phyloP scores from a whole-genome alignment of 129 eudicot genomes.

The Logfia minima region DNA sequence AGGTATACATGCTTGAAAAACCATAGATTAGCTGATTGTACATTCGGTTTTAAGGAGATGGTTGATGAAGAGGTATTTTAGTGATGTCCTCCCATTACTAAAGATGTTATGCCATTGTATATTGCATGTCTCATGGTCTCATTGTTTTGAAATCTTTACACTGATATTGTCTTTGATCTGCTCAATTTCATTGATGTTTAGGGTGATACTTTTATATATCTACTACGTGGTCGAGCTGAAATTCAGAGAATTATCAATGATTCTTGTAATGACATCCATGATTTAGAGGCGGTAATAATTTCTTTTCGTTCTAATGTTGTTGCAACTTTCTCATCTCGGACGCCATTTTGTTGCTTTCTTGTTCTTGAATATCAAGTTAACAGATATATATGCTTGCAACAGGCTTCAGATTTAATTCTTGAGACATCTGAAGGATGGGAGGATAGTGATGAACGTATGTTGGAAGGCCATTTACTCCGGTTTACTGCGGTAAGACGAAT shows the following conservation, averaged over 20 bases:
- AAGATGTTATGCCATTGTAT: background rate
- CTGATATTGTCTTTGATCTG: background rate
- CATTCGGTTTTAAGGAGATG: too few species aligned
- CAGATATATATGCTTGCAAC: background rate
- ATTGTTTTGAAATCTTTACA: too few species aligned
- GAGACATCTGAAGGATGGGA: background rate
- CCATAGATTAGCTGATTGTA: background rate
- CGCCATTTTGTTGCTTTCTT: background rate
- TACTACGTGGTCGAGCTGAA: background rate
- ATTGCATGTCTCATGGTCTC: background rate
- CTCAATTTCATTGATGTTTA: background rate
- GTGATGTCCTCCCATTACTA: too few species aligned
- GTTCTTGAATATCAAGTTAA: background rate
- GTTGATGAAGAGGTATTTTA: too few species aligned
- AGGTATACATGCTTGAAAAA: background rate
- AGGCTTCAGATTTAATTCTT: background rate
- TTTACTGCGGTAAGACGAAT: slow-evolving; percentile 2
- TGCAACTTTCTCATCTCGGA: background rate
- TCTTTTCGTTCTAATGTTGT: background rate
- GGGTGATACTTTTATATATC: background rate
- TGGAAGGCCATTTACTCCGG: background rate
- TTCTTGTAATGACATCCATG: background rate
- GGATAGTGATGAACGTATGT: background rate
- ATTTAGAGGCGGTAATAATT: background rate
- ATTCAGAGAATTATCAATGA: background rate